Percentiles rank a stretch among this genome's conserved stretches.
These are phyloP conservation scores for Eryngium alpinum DNA, from an alignment of 140 eudicot genomes.

Conservation along the genomic window DNA sequence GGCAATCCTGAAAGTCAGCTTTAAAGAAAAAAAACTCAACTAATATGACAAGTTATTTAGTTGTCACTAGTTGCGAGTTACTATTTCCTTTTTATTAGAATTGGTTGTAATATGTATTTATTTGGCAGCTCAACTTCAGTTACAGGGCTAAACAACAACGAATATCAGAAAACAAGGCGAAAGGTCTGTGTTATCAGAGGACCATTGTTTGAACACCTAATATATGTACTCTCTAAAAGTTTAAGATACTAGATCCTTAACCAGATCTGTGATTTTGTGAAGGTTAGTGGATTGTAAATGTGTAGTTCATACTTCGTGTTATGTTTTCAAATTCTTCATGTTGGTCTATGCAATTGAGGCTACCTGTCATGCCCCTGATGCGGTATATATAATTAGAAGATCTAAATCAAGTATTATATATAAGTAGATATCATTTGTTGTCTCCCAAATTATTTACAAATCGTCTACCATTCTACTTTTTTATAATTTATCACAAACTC, in stretches of 20 bases:
- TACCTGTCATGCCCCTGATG: slow-evolving; percentile 96
- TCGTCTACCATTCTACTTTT: too few relatives aligned
- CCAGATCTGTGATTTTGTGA: slow-evolving; percentile 71
- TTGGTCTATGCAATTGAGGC: slow-evolving; percentile 87
- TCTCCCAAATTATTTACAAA: too few relatives aligned
- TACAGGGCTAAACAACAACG: slow-evolving; percentile 40
- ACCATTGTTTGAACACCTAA: neutral
- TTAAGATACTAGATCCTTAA: slow-evolving; percentile 1
- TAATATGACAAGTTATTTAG: neutral
- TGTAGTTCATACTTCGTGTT: slow-evolving; percentile 7
- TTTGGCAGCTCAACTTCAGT: slow-evolving; percentile 28
- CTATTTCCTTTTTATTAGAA: neutral
- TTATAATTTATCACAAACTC: too few relatives aligned
- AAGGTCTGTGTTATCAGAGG: slow-evolving; percentile 19
- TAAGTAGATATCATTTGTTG: neutral
- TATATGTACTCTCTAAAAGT: neutral
- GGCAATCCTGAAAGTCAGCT: neutral
- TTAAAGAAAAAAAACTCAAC: neutral
- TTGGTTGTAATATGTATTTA: neutral
- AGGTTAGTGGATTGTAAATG: slow-evolving; percentile 36
- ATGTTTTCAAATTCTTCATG: neutral
- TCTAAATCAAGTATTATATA: neutral
- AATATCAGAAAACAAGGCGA: slow-evolving; percentile 39
- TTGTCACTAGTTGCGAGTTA: neutral
- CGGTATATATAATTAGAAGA: slow-evolving; percentile 35